A percentile compares a stretch with the other conserved stretches of the same genome.
Evolutionary conservation across 192 early-diverging fungal genomes (phyloP).

Genomic region (Podila epicladia): DNA sequence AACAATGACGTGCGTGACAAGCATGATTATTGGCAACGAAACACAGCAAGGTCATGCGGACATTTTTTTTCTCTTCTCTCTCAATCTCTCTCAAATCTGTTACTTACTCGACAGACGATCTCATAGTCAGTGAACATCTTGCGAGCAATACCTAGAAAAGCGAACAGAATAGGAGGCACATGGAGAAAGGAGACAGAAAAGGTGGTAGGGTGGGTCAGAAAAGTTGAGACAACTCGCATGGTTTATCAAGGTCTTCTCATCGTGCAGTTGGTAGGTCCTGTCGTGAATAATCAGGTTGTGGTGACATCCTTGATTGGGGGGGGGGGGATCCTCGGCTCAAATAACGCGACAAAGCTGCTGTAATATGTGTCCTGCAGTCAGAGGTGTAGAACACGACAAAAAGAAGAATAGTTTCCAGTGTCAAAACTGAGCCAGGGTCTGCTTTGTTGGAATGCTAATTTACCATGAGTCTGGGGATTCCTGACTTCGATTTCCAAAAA

Average conservation of each 20-base stretch:
- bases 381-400: background rate
- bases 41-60: background rate
- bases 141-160: conserved; percentile 66
- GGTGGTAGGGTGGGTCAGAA: conserved; percentile 8
- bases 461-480: conserved; percentile 89
- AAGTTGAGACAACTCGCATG: background rate
- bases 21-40: conserved; percentile 11
- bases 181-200: conserved; percentile 15
- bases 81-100: background rate
- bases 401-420: background rate
- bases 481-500: conserved; percentile 95
- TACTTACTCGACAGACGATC: conserved; percentile 87
- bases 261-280: too few species aligned
- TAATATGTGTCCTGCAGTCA: too few species aligned
- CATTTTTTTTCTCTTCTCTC: background rate
- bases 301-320: too few species aligned
- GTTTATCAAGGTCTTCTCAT: too few species aligned
- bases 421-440: background rate
- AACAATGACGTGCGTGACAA: too few species aligned
- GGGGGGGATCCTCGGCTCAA: too few species aligned
- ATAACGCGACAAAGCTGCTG: too few species aligned
- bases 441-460: background rate
- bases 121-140: conserved; percentile 97
- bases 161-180: background rate
- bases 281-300: too few species aligned